Conservation (phyloP, 257 asterid genomes). For the Henckelia pumila region DNA sequence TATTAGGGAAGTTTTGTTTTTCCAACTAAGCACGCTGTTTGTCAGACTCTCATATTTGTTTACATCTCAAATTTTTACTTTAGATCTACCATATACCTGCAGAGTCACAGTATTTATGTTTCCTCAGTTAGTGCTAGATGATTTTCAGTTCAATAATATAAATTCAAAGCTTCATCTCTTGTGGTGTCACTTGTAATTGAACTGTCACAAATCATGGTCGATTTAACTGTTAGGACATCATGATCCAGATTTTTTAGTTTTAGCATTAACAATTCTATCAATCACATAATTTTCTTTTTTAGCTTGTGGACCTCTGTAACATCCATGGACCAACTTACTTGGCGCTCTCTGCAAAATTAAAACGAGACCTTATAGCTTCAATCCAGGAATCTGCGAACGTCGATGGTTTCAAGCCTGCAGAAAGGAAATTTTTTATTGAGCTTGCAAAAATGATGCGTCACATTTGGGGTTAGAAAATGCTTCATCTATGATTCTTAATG, state of each 20-base stretch:
- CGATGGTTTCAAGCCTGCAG: conserved; percentile 53
- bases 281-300: conserved; percentile 17
- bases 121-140: conserved; percentile 1
- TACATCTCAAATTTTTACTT: background rate
- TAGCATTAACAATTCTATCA: conserved; percentile 9
- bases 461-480: conserved; percentile 64
- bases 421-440: conserved; percentile 60
- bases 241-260: conserved; percentile 10
- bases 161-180: background rate
- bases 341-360: conserved; percentile 55
- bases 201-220: background rate
- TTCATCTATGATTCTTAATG: conserved; percentile 16
- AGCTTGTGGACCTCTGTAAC: conserved; percentile 73
- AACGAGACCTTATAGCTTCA: conserved; percentile 55
- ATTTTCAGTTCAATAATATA: background rate
- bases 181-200: background rate
- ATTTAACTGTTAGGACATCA: background rate
- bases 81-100: background rate
- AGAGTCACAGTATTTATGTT: background rate
- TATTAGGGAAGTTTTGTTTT: background rate
- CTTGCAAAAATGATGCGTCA: conserved; percentile 59
- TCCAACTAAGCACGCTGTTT: background rate
- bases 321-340: conserved; percentile 58
- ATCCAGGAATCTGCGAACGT: conserved; percentile 57
- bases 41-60: background rate